A percentile compares a stretch with the other conserved stretches of the same genome.
These are phyloP conservation scores for Cryptosporidium xiaoi DNA, from an alignment of 169 alveolate species.

Conservation along the genomic window DNA sequence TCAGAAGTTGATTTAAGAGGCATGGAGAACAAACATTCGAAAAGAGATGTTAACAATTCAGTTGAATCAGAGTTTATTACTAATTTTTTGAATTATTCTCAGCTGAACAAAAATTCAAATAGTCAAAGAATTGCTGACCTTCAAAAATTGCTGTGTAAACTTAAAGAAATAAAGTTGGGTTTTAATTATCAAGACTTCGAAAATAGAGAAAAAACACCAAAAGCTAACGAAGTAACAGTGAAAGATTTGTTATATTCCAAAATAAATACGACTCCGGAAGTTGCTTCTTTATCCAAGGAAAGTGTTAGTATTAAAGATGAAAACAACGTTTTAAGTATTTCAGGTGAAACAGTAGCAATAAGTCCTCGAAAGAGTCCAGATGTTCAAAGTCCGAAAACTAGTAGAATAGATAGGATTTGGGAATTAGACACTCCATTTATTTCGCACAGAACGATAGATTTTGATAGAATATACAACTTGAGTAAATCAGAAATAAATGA, in stretches of 20 bases:
- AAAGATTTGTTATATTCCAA: too few relatives aligned
- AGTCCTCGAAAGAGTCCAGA: too few relatives aligned
- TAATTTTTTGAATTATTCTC: too few relatives aligned
- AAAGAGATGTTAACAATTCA: neutral
- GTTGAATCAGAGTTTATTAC: neutral
- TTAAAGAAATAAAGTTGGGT: slow-evolving; percentile 34
- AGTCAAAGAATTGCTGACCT: slow-evolving; percentile 37
- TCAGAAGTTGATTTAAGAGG: too few relatives aligned
- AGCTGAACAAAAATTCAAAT: slow-evolving; percentile 1
- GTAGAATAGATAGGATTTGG: slow-evolving; percentile 6
- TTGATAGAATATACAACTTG: neutral
- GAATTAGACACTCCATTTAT: slow-evolving; percentile 62
- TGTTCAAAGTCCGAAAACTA: too few relatives aligned
- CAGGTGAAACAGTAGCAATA: too few relatives aligned
- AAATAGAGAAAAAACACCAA: neutral
- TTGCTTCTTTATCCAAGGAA: too few relatives aligned
- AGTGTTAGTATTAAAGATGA: too few relatives aligned
- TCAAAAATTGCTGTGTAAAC: slow-evolving; percentile 4
- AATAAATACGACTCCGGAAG: too few relatives aligned
- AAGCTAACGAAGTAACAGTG: too few relatives aligned
- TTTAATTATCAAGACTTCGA: neutral
- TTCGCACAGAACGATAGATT: slow-evolving; percentile 11
- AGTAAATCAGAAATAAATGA: neutral
- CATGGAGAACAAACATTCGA: neutral
- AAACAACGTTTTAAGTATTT: too few relatives aligned